These are phyloP conservation scores for Madurella mycetomatis DNA, from an alignment of 2,329 filamentous ascomycete species.

Conservation along the genomic window DNA sequence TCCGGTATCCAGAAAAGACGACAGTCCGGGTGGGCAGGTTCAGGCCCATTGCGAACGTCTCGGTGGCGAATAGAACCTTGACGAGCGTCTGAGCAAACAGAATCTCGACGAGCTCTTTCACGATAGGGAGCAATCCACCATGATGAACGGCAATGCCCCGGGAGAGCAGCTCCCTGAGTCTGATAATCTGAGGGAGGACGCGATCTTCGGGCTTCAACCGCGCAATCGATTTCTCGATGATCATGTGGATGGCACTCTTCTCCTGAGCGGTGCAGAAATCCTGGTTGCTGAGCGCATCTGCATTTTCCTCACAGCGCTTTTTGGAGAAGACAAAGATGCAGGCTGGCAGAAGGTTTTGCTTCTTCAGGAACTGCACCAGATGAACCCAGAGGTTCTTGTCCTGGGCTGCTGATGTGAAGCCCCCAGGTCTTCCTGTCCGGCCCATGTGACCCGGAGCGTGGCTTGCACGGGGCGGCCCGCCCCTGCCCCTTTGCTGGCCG, in stretches of 20 bases:
- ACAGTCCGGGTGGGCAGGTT: constrained; percentile 95
- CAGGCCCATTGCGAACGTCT: constrained; percentile 97
- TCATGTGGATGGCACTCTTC: constrained; percentile 97
- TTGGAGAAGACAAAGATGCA: constrained; percentile 99
- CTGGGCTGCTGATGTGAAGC: constrained; percentile 83
- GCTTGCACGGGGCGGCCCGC: constrained; percentile 54
- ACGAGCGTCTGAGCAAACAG: constrained; percentile 92
- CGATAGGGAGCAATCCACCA: constrained; percentile 87
- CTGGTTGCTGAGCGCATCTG: constrained; percentile 88
- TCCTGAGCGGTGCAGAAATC: constrained; percentile 91
- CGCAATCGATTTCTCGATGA: constrained; percentile 90
- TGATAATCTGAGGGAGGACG: constrained; percentile 83
- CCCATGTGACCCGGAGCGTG: constrained; percentile 80
- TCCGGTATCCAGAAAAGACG: constrained; percentile 94
- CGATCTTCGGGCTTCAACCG: constrained; percentile 87
- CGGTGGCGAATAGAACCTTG: constrained; percentile 94
- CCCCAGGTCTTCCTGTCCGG: constrained; percentile 76
- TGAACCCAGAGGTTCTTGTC: constrained; percentile 97
- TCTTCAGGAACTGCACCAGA: constrained; percentile 84
- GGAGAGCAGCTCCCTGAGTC: constrained; percentile 77
- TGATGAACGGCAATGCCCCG: constrained; percentile 95
- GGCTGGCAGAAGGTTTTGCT: constrained; percentile 79
- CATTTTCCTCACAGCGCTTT: constrained; percentile 95
- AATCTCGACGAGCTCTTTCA: constrained; percentile 97
- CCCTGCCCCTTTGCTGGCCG: constrained; percentile 52